Percentiles rank a stretch among this genome's conserved stretches.
These are phyloP conservation scores for Hydrangea macrophylla DNA, from an alignment of 148 eudicot species.

Conservation along the genomic window DNA sequence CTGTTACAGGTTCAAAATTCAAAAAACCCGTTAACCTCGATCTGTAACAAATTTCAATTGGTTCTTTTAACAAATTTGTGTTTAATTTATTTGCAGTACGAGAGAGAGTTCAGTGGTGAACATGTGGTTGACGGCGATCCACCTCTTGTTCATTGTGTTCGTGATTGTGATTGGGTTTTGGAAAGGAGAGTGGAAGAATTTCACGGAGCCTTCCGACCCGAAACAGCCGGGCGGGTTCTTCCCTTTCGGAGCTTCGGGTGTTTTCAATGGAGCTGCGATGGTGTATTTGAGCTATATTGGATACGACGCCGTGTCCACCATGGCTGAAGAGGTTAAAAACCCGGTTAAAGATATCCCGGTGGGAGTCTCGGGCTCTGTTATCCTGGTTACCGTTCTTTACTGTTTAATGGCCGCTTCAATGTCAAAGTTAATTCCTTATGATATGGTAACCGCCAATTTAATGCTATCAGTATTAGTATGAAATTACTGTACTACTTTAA, in stretches of 20 bases:
- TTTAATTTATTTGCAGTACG: constrained; percentile 40
- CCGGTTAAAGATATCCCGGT: constrained; percentile 78
- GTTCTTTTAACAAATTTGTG: constrained; percentile 9
- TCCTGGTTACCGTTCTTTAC: constrained; percentile 70
- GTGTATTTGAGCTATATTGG: constrained; percentile 89
- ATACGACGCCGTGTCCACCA: constrained; percentile 90
- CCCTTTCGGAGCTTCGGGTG: constrained; percentile 72
- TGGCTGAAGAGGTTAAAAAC: constrained; percentile 86
- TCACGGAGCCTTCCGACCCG: constrained; percentile 56
- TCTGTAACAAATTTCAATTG: too few species aligned
- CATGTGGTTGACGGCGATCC: constrained; percentile 60
- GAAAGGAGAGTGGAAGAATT: constrained; percentile 63
- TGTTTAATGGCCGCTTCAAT: constrained; percentile 90
- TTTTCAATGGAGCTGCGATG: constrained; percentile 84
- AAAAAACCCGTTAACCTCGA: neutral
- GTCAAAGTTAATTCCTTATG: constrained; percentile 91
- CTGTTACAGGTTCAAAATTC: constrained; percentile 91
- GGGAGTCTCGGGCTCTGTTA: constrained; percentile 88
- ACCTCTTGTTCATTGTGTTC: constrained; percentile 68
- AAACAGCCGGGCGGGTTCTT: constrained; percentile 58
- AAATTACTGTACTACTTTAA: too few species aligned
- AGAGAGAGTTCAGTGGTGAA: constrained; percentile 80
- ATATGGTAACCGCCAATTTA: too few species aligned
- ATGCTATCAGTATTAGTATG: too few species aligned
- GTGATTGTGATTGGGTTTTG: constrained; percentile 70